Percentiles rank a stretch among this genome's conserved stretches.
These are phyloP conservation scores for Colletotrichum nymphaeae DNA, from an alignment of 2,329 filamentous ascomycete species.

Conservation along the genomic window DNA sequence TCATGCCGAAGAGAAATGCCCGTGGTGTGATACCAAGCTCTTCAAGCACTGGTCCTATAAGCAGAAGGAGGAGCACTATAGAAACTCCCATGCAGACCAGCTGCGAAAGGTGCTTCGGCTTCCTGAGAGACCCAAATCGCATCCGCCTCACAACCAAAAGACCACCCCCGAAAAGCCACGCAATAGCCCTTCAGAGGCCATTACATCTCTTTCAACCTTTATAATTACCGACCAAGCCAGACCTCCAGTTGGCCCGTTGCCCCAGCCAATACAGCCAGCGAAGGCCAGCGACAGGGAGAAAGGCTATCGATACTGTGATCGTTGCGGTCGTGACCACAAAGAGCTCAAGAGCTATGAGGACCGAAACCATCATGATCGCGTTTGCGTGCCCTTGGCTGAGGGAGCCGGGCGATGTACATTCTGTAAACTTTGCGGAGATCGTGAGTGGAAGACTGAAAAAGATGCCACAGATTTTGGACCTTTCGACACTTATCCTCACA, in stretches of 20 bases:
- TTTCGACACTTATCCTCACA: slow-evolving; percentile 33
- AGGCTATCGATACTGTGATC: slow-evolving; percentile 39
- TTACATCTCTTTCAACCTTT: not conserved
- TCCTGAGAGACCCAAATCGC: not conserved
- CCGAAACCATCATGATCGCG: slow-evolving; percentile 37
- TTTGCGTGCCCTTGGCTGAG: slow-evolving; percentile 37
- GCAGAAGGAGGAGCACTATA: slow-evolving; percentile 44
- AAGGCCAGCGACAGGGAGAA: slow-evolving; percentile 32
- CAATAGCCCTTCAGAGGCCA: not conserved
- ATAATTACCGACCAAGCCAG: slow-evolving; percentile 16
- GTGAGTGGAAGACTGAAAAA: slow-evolving; percentile 26
- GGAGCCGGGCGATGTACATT: slow-evolving; percentile 30
- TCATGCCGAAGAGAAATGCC: slow-evolving; percentile 49
- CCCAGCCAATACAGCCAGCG: slow-evolving; percentile 17
- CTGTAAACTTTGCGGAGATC: slow-evolving; percentile 37
- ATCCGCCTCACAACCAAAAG: not conserved
- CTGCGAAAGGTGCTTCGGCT: slow-evolving; percentile 28
- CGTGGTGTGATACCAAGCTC: slow-evolving; percentile 48
- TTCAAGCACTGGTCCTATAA: slow-evolving; percentile 43
- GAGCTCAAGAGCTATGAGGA: slow-evolving; percentile 30
- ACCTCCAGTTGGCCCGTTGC: slow-evolving; percentile 18
- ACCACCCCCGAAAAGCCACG: not conserved
- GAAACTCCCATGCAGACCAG: slow-evolving; percentile 42
- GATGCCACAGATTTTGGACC: slow-evolving; percentile 18
- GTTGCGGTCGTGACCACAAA: slow-evolving; percentile 39